Evolutionary conservation across 2,329 filamentous ascomycete species (phyloP).

Genomic region (Pestalotiopsis sp.): DNA sequence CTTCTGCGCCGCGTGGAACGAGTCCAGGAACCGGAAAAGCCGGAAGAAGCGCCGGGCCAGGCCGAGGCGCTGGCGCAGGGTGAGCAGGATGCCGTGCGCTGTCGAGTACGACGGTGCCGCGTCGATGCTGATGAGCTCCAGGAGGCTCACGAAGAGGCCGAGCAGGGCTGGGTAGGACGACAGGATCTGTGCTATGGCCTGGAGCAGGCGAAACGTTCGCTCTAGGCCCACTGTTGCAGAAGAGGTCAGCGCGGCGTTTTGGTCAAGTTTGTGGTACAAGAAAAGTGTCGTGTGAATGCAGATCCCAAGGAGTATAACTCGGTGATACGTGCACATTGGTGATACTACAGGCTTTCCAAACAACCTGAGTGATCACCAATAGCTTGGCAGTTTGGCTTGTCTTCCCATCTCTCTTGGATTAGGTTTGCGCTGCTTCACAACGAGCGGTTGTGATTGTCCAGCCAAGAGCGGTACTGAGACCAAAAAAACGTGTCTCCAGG

Average conservation of each 20-base stretch:
- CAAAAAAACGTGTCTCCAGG: too few species aligned
- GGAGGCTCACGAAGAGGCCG: conserved; percentile 31
- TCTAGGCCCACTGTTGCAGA: conserved; percentile 58
- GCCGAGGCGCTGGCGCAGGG: conserved; percentile 45
- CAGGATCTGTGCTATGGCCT: conserved; percentile 52
- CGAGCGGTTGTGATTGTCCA: too few species aligned
- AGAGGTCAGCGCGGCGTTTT: neutral
- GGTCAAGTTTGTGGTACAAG: neutral
- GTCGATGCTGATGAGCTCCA: conserved; percentile 18
- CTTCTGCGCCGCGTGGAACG: conserved; percentile 53
- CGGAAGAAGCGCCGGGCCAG: conserved; percentile 65
- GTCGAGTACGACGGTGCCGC: conserved; percentile 26
- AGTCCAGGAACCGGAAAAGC: conserved; percentile 68
- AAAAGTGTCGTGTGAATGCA: neutral
- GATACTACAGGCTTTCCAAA: too few species aligned
- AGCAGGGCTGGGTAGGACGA: conserved; percentile 46
- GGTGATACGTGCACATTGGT: neutral
- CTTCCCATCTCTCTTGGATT: too few species aligned
- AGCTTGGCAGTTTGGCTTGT: too few species aligned
- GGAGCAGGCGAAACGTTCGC: conserved; percentile 60
- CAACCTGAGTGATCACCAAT: too few species aligned
- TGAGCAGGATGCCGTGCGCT: conserved; percentile 32
- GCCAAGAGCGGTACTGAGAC: too few species aligned
- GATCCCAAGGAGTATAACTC: neutral
- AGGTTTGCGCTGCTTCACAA: too few species aligned